These are phyloP conservation scores for Alternaria novae-zelandiae DNA, from an alignment of 2,329 filamentous ascomycete genomes.

Conservation along the genomic window DNA sequence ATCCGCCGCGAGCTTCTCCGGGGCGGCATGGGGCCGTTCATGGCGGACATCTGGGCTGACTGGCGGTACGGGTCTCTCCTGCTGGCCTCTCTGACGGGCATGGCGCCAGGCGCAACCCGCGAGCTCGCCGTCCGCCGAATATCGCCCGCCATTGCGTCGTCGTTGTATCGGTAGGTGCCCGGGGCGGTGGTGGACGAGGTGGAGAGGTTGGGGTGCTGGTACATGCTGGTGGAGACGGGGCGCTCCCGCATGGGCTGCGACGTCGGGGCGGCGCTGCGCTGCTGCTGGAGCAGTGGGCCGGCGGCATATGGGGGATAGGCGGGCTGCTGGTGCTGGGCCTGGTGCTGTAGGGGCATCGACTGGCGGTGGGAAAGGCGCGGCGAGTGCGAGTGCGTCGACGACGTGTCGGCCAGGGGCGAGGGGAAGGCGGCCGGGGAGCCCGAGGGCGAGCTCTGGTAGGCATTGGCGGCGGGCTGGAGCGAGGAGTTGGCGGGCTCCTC, in stretches of 20 bases:
- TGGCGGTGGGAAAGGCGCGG: slow-evolving; percentile 50
- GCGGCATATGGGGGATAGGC: slow-evolving; percentile 40
- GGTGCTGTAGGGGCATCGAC: slow-evolving; percentile 53
- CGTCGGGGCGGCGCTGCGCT: slow-evolving; percentile 35
- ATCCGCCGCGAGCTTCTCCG: slow-evolving; percentile 78
- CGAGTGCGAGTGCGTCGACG: slow-evolving; percentile 35
- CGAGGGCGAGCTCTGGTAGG: slow-evolving; percentile 43
- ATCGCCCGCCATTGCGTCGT: slow-evolving; percentile 48
- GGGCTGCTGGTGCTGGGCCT: slow-evolving; percentile 47
- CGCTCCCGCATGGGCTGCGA: slow-evolving; percentile 44
- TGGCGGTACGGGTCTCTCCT: slow-evolving; percentile 73
- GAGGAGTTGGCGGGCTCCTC: slow-evolving; percentile 35
- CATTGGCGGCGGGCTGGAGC: slow-evolving; percentile 51
- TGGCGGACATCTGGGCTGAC: slow-evolving; percentile 59
- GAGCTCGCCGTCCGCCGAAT: slow-evolving; percentile 66
- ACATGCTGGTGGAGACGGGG: slow-evolving; percentile 55
- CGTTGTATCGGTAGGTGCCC: slow-evolving; percentile 56
- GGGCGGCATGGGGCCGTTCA: slow-evolving; percentile 71
- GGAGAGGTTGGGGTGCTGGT: slow-evolving; percentile 57
- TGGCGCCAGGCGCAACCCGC: slow-evolving; percentile 64
- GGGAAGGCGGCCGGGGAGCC: slow-evolving; percentile 31
- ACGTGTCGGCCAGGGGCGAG: slow-evolving; percentile 35
- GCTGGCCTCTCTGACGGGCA: slow-evolving; percentile 72
- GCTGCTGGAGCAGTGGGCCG: slow-evolving; percentile 31
- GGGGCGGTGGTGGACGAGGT: slow-evolving; percentile 51